Evolutionary conservation across 495 filamentous ascomycete genomes (phyloP).

Genomic region (Aspergillus biplanus): DNA sequence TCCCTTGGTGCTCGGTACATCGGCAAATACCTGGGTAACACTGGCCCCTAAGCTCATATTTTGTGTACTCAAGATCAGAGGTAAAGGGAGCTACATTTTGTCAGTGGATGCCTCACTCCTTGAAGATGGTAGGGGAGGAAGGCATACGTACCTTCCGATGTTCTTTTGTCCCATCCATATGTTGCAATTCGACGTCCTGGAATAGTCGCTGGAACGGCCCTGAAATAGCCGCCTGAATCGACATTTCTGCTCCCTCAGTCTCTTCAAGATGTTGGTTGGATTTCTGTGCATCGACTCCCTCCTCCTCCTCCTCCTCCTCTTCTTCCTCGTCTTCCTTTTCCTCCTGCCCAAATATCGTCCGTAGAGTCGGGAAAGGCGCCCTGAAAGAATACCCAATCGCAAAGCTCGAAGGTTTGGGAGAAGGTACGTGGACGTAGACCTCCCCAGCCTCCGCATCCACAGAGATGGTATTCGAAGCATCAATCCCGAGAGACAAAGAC

Average conservation of each 20-base stretch:
- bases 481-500: constrained; percentile 42
- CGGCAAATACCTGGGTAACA: constrained; percentile 33
- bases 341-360: constrained; percentile 22
- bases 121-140: too few species aligned
- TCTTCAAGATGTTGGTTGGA: neutral
- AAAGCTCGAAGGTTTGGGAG: constrained; percentile 28
- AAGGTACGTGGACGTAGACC: constrained; percentile 36
- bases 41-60: constrained; percentile 40
- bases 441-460: constrained; percentile 36
- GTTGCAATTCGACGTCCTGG: constrained; percentile 27
- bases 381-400: constrained; percentile 42
- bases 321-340: constrained; percentile 29
- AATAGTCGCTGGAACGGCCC: constrained; percentile 32
- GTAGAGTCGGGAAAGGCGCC: constrained; percentile 36
- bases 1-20: constrained; percentile 33
- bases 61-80: constrained; percentile 32
- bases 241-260: constrained; percentile 28
- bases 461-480: constrained; percentile 43
- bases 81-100: constrained; percentile 32
- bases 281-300: constrained; percentile 15
- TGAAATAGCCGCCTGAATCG: constrained; percentile 36
- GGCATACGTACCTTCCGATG: constrained; percentile 24
- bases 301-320: constrained; percentile 20
- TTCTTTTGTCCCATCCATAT: constrained; percentile 34
- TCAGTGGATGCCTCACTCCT: neutral